phyloP scores from a whole-genome alignment of 371 early-diverging fungal species.

The Saksenaea vasiformis region DNA sequence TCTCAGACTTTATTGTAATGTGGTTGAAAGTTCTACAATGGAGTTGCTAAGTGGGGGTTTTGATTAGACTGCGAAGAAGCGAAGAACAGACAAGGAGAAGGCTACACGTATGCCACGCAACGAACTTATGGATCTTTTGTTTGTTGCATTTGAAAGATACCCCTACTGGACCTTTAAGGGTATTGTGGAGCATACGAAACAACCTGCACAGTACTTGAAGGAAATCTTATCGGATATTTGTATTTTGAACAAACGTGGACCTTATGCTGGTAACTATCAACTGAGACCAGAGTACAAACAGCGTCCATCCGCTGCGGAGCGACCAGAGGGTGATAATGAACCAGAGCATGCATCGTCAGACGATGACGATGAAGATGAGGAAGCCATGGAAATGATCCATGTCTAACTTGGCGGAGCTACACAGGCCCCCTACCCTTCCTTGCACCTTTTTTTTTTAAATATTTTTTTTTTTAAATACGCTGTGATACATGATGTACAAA shows the following conservation, averaged over 20 bases:
- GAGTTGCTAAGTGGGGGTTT: too few species aligned
- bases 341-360: conserved; percentile 37
- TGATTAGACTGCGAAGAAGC: conserved; percentile 44
- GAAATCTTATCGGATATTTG: conserved; percentile 85
- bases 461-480: too few species aligned
- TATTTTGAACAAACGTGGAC: conserved; percentile 81
- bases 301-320: conserved; percentile 48
- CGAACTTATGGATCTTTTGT: conserved; percentile 83
- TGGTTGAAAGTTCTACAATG: too few species aligned
- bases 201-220: conserved; percentile 80
- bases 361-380: conserved; percentile 51
- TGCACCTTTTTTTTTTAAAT: too few species aligned
- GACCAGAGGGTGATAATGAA: conserved; percentile 31
- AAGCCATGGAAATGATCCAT: conserved; percentile 47
- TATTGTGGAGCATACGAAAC: conserved; percentile 78
- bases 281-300: conserved; percentile 82
- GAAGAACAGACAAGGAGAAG: conserved; percentile 59
- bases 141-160: conserved; percentile 77
- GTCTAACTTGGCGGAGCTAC: conserved; percentile 12
- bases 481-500: neutral
- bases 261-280: conserved; percentile 80
- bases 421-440: too few species aligned
- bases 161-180: conserved; percentile 89
- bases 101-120: conserved; percentile 83
- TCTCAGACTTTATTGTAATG: conserved; percentile 62